phyloP scores from a whole-genome alignment of 2,329 filamentous ascomycete genomes.

The Exophiala spinifera region DNA sequence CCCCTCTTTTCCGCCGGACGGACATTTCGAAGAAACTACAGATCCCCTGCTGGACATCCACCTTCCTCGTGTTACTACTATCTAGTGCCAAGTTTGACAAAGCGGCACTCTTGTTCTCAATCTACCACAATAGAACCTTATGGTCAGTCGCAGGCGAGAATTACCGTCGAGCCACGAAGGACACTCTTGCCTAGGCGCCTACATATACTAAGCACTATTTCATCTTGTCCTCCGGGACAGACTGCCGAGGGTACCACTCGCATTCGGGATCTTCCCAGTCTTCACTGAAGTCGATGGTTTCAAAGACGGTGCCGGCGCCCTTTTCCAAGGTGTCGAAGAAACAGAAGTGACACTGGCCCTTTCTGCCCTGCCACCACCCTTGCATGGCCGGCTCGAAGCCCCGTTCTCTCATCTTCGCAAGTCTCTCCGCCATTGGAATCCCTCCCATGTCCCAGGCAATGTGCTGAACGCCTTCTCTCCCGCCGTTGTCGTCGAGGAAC shows the following conservation, averaged over 20 bases:
- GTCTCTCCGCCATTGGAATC: background rate
- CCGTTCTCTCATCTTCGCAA: background rate
- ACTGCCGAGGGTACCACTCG: slow-evolving; percentile 6
- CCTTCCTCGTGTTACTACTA: too few species aligned
- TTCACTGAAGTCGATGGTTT: background rate
- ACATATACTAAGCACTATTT: too few species aligned
- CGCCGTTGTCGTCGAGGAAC: background rate
- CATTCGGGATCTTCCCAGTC: slow-evolving; percentile 3
- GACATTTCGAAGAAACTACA: too few species aligned
- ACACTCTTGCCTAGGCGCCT: too few species aligned
- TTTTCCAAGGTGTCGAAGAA: slow-evolving; percentile 4
- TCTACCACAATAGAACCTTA: too few species aligned
- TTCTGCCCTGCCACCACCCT: background rate
- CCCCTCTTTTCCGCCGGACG: background rate
- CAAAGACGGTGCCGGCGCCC: slow-evolving; percentile 3
- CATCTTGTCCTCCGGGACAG: background rate
- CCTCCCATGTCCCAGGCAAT: background rate
- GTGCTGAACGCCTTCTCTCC: background rate
- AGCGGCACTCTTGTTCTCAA: too few species aligned
- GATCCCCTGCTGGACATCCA: too few species aligned
- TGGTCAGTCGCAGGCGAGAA: too few species aligned
- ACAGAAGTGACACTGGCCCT: background rate
- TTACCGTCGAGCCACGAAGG: too few species aligned
- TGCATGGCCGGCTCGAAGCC: background rate
- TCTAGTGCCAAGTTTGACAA: too few species aligned